Evolutionary conservation across 352 stramenopile genomes (phyloP).

Genomic region (Lagenidium giganteum): DNA sequence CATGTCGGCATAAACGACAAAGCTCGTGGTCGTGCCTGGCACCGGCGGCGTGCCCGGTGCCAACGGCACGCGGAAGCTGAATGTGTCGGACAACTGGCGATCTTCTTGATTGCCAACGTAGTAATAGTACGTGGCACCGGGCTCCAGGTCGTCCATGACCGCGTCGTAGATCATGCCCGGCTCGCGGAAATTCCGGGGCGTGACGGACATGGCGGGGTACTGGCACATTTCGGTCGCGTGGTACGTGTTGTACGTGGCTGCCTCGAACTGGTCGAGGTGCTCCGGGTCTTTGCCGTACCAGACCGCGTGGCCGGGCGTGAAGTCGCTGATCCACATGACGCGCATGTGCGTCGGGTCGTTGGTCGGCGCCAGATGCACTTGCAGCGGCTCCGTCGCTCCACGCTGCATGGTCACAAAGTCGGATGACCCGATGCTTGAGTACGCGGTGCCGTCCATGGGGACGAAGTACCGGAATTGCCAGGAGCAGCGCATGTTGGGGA

Average conservation of each 20-base stretch:
- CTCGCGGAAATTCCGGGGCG: constrained; percentile 14
- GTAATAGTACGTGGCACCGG: constrained; percentile 30
- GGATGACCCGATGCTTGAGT: constrained; percentile 1
- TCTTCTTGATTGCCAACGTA: constrained; percentile 22
- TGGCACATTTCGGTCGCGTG: constrained; percentile 25
- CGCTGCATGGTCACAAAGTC: constrained; percentile 1
- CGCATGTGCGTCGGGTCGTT: constrained; percentile 31
- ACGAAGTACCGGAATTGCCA: constrained; percentile 39
- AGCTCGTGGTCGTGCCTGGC: constrained; percentile 35
- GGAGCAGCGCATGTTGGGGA: constrained; percentile 44
- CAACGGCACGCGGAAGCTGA: constrained; percentile 26
- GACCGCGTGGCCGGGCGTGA: constrained; percentile 31
- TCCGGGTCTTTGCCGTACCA: constrained; percentile 22
- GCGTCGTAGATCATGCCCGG: constrained; percentile 38
- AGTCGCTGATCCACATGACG: constrained; percentile 45
- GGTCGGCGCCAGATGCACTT: constrained; percentile 34
- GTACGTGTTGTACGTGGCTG: constrained; percentile 24
- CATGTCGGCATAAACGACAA: constrained; percentile 76
- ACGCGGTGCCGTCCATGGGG: constrained; percentile 17
- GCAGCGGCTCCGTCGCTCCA: constrained; percentile 33
- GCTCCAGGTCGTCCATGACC: constrained; percentile 27
- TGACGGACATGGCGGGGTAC: constrained; percentile 11
- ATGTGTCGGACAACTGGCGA: constrained; percentile 18
- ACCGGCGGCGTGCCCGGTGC: constrained; percentile 10
- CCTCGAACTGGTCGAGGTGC: constrained; percentile 7